These are phyloP conservation scores for Candida xiaguanensis DNA, from an alignment of 805 yeast genomes.

Conservation along the genomic window DNA sequence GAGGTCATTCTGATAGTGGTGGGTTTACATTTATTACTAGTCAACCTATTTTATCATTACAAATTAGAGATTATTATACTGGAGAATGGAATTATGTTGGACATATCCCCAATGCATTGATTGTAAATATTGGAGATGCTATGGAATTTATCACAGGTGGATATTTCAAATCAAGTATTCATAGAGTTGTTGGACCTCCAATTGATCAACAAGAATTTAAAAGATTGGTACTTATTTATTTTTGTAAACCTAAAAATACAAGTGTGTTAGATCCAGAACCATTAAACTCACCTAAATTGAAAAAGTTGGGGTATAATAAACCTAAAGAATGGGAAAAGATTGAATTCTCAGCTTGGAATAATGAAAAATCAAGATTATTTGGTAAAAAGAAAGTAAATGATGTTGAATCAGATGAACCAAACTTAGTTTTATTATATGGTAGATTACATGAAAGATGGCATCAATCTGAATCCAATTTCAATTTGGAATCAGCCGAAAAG, in stretches of 20 bases:
- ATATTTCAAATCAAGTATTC: constrained; percentile 23
- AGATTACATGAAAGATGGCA: constrained; percentile 44
- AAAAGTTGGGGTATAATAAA: constrained; percentile 17
- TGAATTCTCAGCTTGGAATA: constrained; percentile 27
- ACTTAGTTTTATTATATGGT: constrained; percentile 35
- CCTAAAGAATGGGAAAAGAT: constrained; percentile 27
- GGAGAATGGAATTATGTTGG: constrained; percentile 30
- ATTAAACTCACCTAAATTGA: constrained; percentile 21
- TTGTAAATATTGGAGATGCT: constrained; percentile 28
- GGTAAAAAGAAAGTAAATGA: constrained; percentile 37
- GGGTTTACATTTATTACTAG: constrained; percentile 30
- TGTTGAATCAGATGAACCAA: constrained; percentile 32
- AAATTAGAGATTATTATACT: constrained; percentile 26
- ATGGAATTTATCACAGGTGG: constrained; percentile 31
- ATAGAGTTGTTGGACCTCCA: constrained; percentile 25
- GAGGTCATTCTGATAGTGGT: constrained; percentile 30
- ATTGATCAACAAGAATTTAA: constrained; percentile 20
- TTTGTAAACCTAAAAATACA: constrained; percentile 19
- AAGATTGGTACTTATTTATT: constrained; percentile 24
- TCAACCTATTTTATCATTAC: constrained; percentile 28
- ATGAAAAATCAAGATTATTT: constrained; percentile 44
- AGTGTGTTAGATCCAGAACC: constrained; percentile 23
- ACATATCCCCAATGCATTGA: constrained; percentile 25
- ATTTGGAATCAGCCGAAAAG: constrained; percentile 24
- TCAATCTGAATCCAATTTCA: constrained; percentile 23